Conservation (phyloP, 2,329 filamentous ascomycete genomes). For the Lasiodiplodia citricola region DNA sequence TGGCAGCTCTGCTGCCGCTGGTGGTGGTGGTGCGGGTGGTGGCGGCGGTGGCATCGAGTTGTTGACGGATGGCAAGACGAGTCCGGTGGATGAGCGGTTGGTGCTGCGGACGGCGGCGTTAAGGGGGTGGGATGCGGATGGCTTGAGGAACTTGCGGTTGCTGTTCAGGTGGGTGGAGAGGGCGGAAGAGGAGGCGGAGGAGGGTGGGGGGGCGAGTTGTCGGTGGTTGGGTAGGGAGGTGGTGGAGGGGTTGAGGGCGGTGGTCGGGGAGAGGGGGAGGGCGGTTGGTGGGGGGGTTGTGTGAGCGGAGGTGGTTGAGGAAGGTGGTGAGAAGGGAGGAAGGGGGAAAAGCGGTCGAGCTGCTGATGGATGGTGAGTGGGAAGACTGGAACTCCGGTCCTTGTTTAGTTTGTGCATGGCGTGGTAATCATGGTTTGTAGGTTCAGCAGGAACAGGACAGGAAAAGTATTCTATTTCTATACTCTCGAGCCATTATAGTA, state of each 20-base stretch:
- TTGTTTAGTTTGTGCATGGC: not conserved
- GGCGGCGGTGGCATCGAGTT: constrained; percentile 49
- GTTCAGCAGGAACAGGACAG: not conserved
- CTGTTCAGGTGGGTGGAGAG: constrained; percentile 71
- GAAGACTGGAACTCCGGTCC: not conserved
- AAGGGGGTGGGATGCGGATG: constrained; percentile 58
- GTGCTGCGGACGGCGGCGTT: constrained; percentile 57
- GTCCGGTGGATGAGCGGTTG: constrained; percentile 73
- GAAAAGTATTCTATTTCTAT: not conserved
- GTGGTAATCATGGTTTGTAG: not conserved
- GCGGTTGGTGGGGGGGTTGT: constrained; percentile 29
- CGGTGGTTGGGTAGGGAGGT: constrained; percentile 63
- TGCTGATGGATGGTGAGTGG: no score
- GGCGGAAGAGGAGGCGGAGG: constrained; percentile 45
- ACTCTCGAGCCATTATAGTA: not conserved
- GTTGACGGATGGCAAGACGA: constrained; percentile 60
- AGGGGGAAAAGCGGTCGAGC: no score
- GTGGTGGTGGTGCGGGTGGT: constrained; percentile 63
- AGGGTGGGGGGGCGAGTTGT: constrained; percentile 59
- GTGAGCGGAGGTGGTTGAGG: not conserved
- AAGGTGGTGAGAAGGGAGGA: no score
- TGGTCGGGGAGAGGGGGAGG: constrained; percentile 49
- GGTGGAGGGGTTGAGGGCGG: constrained; percentile 60
- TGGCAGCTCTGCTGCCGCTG: constrained; percentile 43
- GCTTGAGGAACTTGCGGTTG: constrained; percentile 65